Conservation (phyloP, 352 stramenopile species). For the Phytophthora hybrid region DNA sequence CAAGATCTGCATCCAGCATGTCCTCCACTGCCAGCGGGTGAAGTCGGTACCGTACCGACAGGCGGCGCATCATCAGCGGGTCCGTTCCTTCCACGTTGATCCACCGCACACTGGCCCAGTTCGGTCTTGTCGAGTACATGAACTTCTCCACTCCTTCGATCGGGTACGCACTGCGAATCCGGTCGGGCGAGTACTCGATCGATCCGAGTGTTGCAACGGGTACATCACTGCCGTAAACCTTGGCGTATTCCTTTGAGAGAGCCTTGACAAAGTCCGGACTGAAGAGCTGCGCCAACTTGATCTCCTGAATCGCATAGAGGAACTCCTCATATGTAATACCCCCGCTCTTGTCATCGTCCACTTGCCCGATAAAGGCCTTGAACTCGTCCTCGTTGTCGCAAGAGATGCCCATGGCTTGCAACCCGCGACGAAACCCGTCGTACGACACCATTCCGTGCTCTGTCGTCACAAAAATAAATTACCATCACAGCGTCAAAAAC, state of each 20-base stretch:
- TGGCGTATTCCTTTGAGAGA: slow-evolving; percentile 29
- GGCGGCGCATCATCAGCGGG: slow-evolving; percentile 64
- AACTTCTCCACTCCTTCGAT: slow-evolving; percentile 82
- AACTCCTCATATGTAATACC: slow-evolving; percentile 90
- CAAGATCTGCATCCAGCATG: slow-evolving; percentile 76
- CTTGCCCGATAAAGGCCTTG: slow-evolving; percentile 71
- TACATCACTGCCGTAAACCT: slow-evolving; percentile 25
- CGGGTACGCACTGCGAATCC: slow-evolving; percentile 78
- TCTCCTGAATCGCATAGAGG: slow-evolving; percentile 87
- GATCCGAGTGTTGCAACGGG: slow-evolving; percentile 51
- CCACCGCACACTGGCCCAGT: slow-evolving; percentile 83
- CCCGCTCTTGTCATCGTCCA: slow-evolving; percentile 85
- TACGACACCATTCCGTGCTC: slow-evolving; percentile 76
- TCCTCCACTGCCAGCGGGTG: slow-evolving; percentile 89
- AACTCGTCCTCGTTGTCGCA: slow-evolving; percentile 73
- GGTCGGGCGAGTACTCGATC: slow-evolving; percentile 83
- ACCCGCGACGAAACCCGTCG: slow-evolving; percentile 71
- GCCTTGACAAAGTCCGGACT: slow-evolving; percentile 62
- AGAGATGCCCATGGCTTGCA: slow-evolving; percentile 82
- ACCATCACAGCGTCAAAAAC: not conserved
- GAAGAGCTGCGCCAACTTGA: slow-evolving; percentile 90
- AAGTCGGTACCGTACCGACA: slow-evolving; percentile 86
- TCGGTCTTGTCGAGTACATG: slow-evolving; percentile 82
- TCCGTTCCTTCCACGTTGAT: slow-evolving; percentile 82
- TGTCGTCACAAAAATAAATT: slow-evolving; percentile 10